Evolutionary conservation across 345 rosid genomes (phyloP), one percentile per base, ranked within the genome.

Genomic region (Eucalyptus albens): DNA sequence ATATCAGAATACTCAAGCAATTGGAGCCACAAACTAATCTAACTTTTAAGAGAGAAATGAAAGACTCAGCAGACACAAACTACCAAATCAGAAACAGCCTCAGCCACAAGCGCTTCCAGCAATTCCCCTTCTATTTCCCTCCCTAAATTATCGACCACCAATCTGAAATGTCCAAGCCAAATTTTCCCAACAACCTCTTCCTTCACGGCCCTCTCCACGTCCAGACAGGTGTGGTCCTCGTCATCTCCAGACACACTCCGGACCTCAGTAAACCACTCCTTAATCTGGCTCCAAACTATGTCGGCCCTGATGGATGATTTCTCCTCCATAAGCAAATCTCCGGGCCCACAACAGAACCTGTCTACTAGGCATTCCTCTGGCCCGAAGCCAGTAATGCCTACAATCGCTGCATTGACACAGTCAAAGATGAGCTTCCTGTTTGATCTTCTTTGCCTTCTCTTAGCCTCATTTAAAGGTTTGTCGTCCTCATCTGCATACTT

Each of bases 91-190:
- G 92, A 91, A 89, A 98, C 95, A 50, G 96, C 92, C 91, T 98
- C 99, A 89, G 94, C 93, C 88, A 97, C 94, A 65, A 98, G 97
- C 91, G 95, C 97, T 89, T 95, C 93, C 87, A 96, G 91, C 93
- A 98, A 91, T 69, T 91, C 92, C 91, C 89, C 90, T 90, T 94
- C 97, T 62, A 97, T 95, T 88, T 95, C 96, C 87, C 51, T 87
- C 80, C 96, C 94, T 88, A 95, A 86, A 83, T 90, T 90, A 89
- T 94, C 94, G 62, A 93, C 87, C 89, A 95, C 97, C 87, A 87
- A 40, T 90, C 93, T 94, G 92, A 92, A 91, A 60, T 88, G 80
- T 69, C 91, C 93, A 77, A 50, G 88, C 99, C 99, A 97, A 88
- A 92, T 93, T 90, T 92, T 94, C 42, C 97, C 98, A 15, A 92